A percentile compares a stretch with the other conserved stretches of the same genome.
Conservation (phyloP, 352 stramenopile genomes). For the Pythium biforme region DNA sequence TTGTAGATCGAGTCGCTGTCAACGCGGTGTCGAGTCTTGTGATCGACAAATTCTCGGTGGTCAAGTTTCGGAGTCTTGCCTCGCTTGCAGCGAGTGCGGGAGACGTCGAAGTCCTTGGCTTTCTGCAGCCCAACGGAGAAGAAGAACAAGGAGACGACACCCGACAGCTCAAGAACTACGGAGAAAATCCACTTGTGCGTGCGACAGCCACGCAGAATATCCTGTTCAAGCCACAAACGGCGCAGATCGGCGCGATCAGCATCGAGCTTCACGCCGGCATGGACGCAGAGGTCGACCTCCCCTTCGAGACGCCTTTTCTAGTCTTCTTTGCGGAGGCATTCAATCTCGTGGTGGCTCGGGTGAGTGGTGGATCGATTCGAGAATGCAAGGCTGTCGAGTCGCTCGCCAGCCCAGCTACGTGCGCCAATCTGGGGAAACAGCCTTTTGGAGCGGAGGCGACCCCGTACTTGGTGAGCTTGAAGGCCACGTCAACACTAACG, state of each 20-base stretch:
- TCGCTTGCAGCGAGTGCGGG: conserved; percentile 28
- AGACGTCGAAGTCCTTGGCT: conserved; percentile 27
- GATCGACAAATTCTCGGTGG: conserved; percentile 68
- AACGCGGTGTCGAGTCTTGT: conserved; percentile 9
- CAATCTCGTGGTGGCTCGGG: conserved; percentile 20
- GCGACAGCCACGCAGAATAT: conserved; percentile 14
- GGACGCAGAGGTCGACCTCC: conserved; percentile 27
- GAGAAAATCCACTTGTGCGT: conserved; percentile 3
- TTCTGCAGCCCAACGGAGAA: conserved; percentile 22
- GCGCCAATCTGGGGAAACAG: not conserved
- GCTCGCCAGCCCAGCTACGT: conserved; percentile 9
- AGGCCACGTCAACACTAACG: conserved; percentile 21
- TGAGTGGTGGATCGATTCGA: conserved; percentile 20
- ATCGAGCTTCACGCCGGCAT: conserved; percentile 21
- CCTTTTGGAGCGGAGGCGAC: not conserved
- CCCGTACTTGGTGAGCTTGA: conserved; percentile 28
- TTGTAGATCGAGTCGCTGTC: conserved; percentile 8
- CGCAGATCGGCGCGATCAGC: conserved; percentile 22
- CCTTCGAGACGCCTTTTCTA: conserved; percentile 25
- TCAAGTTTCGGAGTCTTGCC: conserved; percentile 53
- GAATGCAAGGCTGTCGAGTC: conserved; percentile 24
- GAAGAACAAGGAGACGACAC: not conserved
- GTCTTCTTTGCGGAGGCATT: conserved; percentile 17
- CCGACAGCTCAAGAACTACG: not conserved
- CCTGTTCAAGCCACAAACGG: conserved; percentile 22